A percentile compares a stretch with the other conserved stretches of the same genome.
These are phyloP conservation scores for Trematosphaeria pertusa DNA, from an alignment of 2,329 filamentous ascomycete species.

Conservation along the genomic window DNA sequence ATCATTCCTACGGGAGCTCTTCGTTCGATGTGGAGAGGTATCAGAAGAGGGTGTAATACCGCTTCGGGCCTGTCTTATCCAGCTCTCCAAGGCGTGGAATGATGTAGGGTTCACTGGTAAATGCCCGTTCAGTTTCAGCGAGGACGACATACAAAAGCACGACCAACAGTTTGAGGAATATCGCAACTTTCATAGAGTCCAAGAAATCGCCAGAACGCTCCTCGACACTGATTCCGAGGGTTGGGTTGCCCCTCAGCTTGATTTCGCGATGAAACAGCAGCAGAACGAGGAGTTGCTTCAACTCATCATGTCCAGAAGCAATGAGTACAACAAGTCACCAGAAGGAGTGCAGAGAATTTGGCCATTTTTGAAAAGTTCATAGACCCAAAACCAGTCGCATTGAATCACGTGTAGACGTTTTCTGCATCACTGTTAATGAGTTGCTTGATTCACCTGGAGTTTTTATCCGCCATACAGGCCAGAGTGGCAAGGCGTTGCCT, in stretches of 20 bases:
- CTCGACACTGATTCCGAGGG: conserved; percentile 46
- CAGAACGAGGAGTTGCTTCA: conserved; percentile 34
- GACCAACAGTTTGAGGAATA: conserved; percentile 42
- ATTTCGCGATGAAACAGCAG: conserved; percentile 25
- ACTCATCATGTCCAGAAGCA: conserved; percentile 18
- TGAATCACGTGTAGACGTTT: too few species aligned
- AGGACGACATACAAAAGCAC: conserved; percentile 36
- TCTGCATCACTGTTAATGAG: too few species aligned
- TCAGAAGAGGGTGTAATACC: conserved; percentile 42
- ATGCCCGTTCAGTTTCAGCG: conserved; percentile 37
- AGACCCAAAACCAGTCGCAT: conserved; percentile 9
- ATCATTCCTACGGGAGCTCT: conserved; percentile 40
- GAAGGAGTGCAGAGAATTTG: conserved; percentile 25
- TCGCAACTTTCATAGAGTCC: conserved; percentile 32
- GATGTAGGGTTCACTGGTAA: conserved; percentile 25
- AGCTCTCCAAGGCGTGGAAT: conserved; percentile 37
- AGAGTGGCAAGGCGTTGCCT: too few species aligned
- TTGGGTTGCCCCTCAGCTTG: conserved; percentile 43
- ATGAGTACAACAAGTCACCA: conserved; percentile 19
- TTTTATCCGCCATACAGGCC: too few species aligned
- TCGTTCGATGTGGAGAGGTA: conserved; percentile 32
- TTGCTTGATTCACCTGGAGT: too few species aligned
- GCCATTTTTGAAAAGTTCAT: conserved; percentile 19
- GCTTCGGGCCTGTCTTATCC: conserved; percentile 43
- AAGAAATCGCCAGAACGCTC: conserved; percentile 33